phyloP scores from a whole-genome alignment of 2,329 filamentous ascomycete species.

The Botryosphaeria dothidea region DNA sequence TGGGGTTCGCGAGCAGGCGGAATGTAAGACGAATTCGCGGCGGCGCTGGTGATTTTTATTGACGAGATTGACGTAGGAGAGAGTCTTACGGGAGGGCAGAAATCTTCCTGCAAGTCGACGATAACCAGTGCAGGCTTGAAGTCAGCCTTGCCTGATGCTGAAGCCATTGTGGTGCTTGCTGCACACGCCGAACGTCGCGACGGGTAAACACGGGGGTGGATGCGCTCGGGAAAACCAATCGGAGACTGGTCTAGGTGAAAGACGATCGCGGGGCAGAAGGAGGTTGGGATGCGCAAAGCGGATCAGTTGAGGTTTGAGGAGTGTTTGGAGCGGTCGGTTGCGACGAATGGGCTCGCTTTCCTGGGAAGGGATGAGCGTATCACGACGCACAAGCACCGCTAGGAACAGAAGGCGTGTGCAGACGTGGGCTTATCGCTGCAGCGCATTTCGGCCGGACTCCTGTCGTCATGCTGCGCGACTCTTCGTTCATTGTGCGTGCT shows the following conservation, averaged over 20 bases:
- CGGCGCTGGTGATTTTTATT: background rate
- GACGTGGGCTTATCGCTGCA: background rate
- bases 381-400: background rate
- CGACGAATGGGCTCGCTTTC: background rate
- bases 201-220: background rate
- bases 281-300: background rate
- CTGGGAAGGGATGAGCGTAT: background rate
- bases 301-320: constrained; percentile 10
- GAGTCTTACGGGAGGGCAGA: constrained; percentile 77
- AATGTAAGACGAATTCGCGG: background rate
- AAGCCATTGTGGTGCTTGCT: constrained; percentile 11
- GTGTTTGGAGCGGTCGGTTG: background rate
- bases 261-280: background rate
- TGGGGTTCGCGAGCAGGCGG: background rate
- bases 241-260: background rate
- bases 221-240: background rate
- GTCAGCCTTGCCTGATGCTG: background rate
- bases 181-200: background rate
- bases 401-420: background rate
- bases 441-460: background rate
- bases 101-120: constrained; percentile 92
- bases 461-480: background rate
- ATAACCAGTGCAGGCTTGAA: constrained; percentile 66
- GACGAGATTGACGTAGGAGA: background rate
- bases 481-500: background rate